phyloP scores from a whole-genome alignment of 2,329 filamentous ascomycete species.

The Echinosphaeria canescens region DNA sequence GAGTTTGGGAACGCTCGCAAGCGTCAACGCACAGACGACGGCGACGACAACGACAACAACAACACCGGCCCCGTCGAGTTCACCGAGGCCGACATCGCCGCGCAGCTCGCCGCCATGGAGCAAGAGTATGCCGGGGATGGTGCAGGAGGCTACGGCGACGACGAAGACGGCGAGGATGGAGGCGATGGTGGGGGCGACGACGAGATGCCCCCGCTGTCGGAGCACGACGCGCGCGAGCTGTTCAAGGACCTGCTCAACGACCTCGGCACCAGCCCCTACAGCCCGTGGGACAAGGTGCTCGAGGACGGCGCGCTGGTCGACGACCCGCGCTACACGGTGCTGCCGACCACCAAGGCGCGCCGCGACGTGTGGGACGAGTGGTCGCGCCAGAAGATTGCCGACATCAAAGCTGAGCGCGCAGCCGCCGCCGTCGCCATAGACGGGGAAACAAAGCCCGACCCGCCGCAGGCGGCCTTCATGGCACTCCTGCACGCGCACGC shows the following conservation, averaged over 20 bases:
- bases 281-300: constrained; percentile 75
- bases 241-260: constrained; percentile 82
- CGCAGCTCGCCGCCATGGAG: constrained; percentile 77
- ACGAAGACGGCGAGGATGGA: constrained; percentile 52
- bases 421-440: too few relatives aligned
- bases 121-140: constrained; percentile 62
- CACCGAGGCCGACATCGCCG: constrained; percentile 84
- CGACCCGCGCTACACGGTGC: constrained; percentile 53
- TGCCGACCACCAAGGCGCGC: constrained; percentile 61
- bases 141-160: constrained; percentile 55
- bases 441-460: constrained; percentile 59
- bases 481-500: constrained; percentile 63
- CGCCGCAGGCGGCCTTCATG: constrained; percentile 68
- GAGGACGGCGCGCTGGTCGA: constrained; percentile 66
- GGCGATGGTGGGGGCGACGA: constrained; percentile 52
- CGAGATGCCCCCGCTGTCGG: constrained; percentile 46
- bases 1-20: constrained; percentile 23
- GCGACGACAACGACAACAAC: constrained; percentile 13
- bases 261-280: constrained; percentile 64
- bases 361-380: constrained; percentile 72
- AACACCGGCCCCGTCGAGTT: constrained; percentile 42
- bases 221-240: constrained; percentile 53
- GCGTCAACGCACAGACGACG: constrained; percentile 21
- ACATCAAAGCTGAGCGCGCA: constrained; percentile 49
- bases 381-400: constrained; percentile 55